Evolutionary conservation across 192 early-diverging fungal genomes (phyloP).

Genomic region (Rhizoclosmatium sp.): DNA sequence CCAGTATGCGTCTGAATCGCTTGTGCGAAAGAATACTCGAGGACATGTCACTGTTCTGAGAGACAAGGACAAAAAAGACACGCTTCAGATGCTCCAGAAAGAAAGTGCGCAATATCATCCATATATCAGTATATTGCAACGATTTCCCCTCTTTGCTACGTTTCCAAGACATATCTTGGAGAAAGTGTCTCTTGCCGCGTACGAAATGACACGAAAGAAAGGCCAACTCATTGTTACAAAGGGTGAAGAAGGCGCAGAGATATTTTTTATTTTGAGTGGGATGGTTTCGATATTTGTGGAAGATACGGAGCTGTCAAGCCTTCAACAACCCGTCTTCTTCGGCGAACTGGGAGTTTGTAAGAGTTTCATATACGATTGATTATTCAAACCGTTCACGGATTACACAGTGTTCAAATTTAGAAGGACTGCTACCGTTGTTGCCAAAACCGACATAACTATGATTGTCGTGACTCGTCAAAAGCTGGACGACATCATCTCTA

Average conservation of each 20-base stretch:
- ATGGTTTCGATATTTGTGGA: conserved; percentile 40
- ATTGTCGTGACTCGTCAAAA: conserved; percentile 53
- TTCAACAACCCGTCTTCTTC: conserved; percentile 42
- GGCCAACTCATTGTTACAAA: conserved; percentile 50
- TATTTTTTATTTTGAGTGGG: conserved; percentile 50
- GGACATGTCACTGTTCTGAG: conserved; percentile 6
- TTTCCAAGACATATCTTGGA: conserved; percentile 50
- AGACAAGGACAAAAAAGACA: neutral
- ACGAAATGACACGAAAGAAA: conserved; percentile 43
- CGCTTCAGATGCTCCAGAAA: neutral
- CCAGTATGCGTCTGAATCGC: neutral
- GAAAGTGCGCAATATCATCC: conserved; percentile 12
- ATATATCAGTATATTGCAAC: conserved; percentile 32
- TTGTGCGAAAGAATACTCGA: neutral
- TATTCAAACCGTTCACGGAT: neutral
- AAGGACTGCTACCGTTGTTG: conserved; percentile 47
- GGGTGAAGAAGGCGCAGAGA: conserved; percentile 53
- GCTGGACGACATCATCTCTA: conserved; percentile 37
- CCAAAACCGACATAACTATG: conserved; percentile 44
- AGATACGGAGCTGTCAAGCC: conserved; percentile 19
- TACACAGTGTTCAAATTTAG: conserved; percentile 28
- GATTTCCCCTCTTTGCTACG: conserved; percentile 52
- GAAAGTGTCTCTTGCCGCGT: conserved; percentile 21
- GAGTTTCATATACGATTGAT: conserved; percentile 21
- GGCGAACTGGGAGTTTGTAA: conserved; percentile 53